These are phyloP conservation scores for Polytrichum formosum DNA, from an alignment of 225 moss, liverwort and hornwort genomes.

Conservation along the genomic window DNA sequence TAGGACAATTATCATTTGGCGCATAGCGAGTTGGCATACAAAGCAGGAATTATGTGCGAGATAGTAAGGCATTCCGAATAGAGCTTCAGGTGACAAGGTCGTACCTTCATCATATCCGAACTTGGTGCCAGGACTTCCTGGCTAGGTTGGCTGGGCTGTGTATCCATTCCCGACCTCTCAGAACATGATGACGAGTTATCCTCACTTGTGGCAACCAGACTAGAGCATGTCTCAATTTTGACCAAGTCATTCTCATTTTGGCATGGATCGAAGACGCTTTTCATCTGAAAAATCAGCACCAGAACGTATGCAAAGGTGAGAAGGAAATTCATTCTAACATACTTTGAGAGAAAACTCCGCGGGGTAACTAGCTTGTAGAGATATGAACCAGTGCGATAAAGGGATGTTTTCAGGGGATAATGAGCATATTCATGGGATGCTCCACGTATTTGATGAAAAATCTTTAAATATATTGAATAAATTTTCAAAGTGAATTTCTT, in stretches of 20 bases:
- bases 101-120: slow-evolving; percentile 18
- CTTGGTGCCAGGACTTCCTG: slow-evolving; percentile 14
- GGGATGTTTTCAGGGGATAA: no score
- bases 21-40: no score
- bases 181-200: slow-evolving; percentile 26
- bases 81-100: not conserved
- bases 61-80: no score
- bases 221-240: slow-evolving; percentile 11
- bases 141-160: slow-evolving; percentile 7
- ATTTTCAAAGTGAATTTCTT: no score
- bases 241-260: slow-evolving; percentile 32
- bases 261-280: slow-evolving; percentile 51
- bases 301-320: no score
- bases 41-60: no score
- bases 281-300: slow-evolving; percentile 27
- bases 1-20: no score
- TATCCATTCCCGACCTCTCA: slow-evolving; percentile 4
- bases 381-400: no score
- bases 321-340: no score
- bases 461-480: no score
- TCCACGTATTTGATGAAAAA: no score
- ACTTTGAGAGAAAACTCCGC: not conserved
- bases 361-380: not conserved
- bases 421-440: no score
- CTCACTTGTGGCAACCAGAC: slow-evolving; percentile 18